These are phyloP conservation scores for Nemania abortiva DNA, from an alignment of 2,329 filamentous ascomycete genomes.

Conservation along the genomic window DNA sequence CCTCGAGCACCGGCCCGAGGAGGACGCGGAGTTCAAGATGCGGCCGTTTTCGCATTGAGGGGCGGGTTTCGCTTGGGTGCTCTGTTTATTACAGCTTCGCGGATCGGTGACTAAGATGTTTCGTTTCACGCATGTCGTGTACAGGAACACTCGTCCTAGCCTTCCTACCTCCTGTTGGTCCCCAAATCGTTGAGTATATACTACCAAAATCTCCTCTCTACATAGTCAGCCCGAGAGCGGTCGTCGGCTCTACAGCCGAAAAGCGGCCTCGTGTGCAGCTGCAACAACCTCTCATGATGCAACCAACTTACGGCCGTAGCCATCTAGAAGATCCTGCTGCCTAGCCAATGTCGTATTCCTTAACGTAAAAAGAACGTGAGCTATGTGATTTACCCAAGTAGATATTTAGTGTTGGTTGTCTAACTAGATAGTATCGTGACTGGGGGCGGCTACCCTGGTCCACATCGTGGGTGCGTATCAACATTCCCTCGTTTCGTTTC, in stretches of 20 bases:
- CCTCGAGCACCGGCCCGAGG: constrained; percentile 45
- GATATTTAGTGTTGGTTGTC: background rate
- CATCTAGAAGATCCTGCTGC: constrained; percentile 16
- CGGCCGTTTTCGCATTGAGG: constrained; percentile 51
- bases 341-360: background rate
- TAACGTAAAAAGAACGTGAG: constrained; percentile 4
- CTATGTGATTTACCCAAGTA: no score
- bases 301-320: background rate
- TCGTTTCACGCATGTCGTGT: background rate
- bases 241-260: constrained; percentile 9
- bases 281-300: background rate
- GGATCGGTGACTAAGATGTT: no score
- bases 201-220: background rate
- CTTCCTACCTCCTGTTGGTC: background rate
- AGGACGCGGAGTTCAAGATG: constrained; percentile 47
- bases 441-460: background rate
- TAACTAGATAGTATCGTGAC: constrained; percentile 3
- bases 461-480: background rate
- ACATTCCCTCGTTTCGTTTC: background rate
- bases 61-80: background rate
- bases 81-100: no score
- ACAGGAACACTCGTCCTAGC: background rate
- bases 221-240: background rate
- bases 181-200: background rate
- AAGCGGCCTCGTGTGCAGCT: background rate